Conservation (phyloP, 495 filamentous ascomycete species). For the Friedmanniomyces endolithicus region DNA sequence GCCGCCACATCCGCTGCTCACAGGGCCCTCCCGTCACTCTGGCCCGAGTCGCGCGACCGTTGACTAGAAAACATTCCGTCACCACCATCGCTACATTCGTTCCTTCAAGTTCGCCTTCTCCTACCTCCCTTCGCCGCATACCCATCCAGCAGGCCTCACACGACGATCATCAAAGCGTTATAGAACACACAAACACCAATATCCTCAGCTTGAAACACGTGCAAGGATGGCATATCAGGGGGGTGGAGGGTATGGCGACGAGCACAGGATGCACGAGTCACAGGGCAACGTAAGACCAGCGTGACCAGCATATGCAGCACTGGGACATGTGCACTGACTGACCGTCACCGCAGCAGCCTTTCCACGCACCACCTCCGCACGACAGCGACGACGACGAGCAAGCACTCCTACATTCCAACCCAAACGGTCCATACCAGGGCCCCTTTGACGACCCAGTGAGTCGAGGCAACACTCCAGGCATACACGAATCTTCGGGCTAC, state of each 20-base stretch:
- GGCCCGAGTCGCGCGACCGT: not conserved
- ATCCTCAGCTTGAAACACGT: not conserved
- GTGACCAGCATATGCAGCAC: not conserved
- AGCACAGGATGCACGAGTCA: not conserved
- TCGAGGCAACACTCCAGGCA: slow-evolving; percentile 39
- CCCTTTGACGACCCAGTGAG: slow-evolving; percentile 65
- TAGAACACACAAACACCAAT: not conserved
- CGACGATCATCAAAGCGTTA: not conserved
- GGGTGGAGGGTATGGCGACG: slow-evolving; percentile 9
- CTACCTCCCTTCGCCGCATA: not conserved
- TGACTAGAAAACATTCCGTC: not conserved
- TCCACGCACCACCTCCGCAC: slow-evolving; percentile 33
- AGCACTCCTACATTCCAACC: slow-evolving; percentile 58
- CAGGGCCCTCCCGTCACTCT: not conserved
- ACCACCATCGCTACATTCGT: not conserved
- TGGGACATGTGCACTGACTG: slow-evolving; percentile 2
- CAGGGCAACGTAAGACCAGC: slow-evolving; percentile 4
- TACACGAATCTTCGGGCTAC: slow-evolving; percentile 53
- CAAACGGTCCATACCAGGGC: slow-evolving; percentile 42
- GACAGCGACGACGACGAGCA: slow-evolving; percentile 63
- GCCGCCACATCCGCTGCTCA: not conserved
- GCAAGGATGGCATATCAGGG: slow-evolving; percentile 14
- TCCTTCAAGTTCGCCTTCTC: not conserved
- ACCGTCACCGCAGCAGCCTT: slow-evolving; percentile 28
- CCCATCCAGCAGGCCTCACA: not conserved